phyloP scores from a whole-genome alignment of 345 rosid species.

The Hirschfeldia incana region DNA sequence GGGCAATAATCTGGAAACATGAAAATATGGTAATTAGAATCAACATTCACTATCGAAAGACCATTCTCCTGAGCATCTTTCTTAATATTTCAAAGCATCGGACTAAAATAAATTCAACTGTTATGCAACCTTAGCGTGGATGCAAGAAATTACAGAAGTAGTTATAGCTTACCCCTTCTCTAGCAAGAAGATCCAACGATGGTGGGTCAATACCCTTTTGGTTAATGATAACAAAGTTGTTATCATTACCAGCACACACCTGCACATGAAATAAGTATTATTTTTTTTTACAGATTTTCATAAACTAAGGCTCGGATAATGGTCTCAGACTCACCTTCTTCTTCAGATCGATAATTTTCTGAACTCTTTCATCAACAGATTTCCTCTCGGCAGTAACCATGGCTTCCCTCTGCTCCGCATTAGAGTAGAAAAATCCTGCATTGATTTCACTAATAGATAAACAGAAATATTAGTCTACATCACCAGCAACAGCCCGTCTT shows the following conservation, averaged over 20 bases:
- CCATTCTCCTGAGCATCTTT: background rate
- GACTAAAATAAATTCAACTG: background rate
- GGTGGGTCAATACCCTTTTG: slow-evolving; percentile 98
- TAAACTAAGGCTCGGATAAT: background rate
- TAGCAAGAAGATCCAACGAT: slow-evolving; percentile 82
- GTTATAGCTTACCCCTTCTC: slow-evolving; percentile 72
- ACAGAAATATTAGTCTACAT: slow-evolving; percentile 22
- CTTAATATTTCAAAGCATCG: background rate
- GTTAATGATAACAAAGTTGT: slow-evolving; percentile 75
- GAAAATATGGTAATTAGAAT: background rate
- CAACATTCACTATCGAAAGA: background rate
- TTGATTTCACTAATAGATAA: slow-evolving; percentile 69
- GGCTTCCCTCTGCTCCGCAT: slow-evolving; percentile 92
- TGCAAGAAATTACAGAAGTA: background rate
- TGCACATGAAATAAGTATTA: slow-evolving; percentile 38
- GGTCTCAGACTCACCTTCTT: slow-evolving; percentile 49
- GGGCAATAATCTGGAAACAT: slow-evolving; percentile 72
- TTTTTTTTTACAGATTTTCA: background rate
- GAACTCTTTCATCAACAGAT: slow-evolving; percentile 79
- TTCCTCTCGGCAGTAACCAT: slow-evolving; percentile 93
- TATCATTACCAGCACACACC: slow-evolving; percentile 80
- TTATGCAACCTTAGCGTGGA: background rate
- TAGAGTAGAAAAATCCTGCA: slow-evolving; percentile 98
- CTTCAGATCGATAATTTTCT: slow-evolving; percentile 75
- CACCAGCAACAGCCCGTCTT: background rate